A percentile compares a stretch with the other conserved stretches of the same genome.
Evolutionary conservation across 1,284 basidiomycete species (phyloP).

Genomic region (Volvariella volvacea): DNA sequence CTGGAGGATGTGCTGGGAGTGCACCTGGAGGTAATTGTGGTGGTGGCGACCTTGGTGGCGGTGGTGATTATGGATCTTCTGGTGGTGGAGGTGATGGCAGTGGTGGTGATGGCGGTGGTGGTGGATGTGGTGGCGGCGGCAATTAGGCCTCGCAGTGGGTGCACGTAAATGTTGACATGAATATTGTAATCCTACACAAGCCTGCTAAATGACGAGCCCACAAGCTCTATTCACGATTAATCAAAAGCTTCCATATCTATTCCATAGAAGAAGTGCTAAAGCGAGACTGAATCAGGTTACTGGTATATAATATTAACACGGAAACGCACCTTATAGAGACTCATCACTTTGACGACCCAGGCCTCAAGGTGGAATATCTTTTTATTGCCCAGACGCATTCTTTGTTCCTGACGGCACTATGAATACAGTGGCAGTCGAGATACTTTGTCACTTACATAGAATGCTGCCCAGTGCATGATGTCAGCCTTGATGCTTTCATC

Average conservation of each 20-base stretch:
- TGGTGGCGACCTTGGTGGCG: not conserved
- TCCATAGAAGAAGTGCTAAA: conserved; percentile 43
- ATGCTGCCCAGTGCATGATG: conserved; percentile 94
- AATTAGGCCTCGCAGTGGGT: not conserved
- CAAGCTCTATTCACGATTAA: conserved; percentile 16
- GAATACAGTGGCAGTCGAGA: conserved; percentile 1
- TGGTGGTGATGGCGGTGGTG: not conserved
- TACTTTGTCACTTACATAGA: conserved; percentile 65
- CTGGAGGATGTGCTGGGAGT: not conserved
- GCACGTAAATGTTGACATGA: too few species aligned
- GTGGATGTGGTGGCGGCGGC: not conserved
- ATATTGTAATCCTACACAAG: too few species aligned
- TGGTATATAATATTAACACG: not conserved
- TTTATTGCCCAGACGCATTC: conserved; percentile 87
- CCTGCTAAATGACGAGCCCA: too few species aligned
- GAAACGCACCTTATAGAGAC: conserved; percentile 56
- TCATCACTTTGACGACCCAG: conserved; percentile 86
- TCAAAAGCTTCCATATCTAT: conserved; percentile 62
- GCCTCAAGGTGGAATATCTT: conserved; percentile 96
- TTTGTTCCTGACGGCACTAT: conserved; percentile 58
- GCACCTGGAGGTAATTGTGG: not conserved
- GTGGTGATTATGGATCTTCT: not conserved
- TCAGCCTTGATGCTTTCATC: conserved; percentile 87
- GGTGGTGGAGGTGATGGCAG: not conserved
- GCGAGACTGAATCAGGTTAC: conserved; percentile 3